Conservation (phyloP, 2,329 filamentous ascomycete genomes). For the Byssothecium circinans region DNA sequence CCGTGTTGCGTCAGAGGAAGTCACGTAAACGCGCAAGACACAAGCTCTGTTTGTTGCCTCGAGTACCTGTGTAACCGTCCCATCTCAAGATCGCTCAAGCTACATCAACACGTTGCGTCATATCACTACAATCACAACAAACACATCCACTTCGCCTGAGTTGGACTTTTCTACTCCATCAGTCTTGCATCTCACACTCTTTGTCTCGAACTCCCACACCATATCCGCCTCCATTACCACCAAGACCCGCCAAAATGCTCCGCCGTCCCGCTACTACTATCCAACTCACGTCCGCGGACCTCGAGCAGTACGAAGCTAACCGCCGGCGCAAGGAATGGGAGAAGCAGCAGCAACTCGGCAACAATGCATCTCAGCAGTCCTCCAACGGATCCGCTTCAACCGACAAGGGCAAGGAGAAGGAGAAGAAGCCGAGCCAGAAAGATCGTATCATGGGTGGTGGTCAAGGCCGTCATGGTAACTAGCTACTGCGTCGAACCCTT, state of each 20-base stretch:
- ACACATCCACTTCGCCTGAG: no score
- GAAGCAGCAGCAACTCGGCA: conserved; percentile 23
- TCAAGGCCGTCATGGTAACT: conserved; percentile 5
- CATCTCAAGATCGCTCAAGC: no score
- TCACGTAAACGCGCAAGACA: no score
- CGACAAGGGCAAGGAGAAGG: conserved; percentile 14
- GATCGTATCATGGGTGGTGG: conserved; percentile 37
- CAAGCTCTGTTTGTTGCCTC: no score
- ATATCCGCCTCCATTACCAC: background rate
- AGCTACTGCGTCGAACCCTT: background rate
- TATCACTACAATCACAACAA: no score
- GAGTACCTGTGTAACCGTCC: no score
- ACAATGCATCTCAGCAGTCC: conserved; percentile 17
- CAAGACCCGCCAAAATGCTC: conserved; percentile 55
- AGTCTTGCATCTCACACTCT: no score
- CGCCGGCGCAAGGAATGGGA: conserved; percentile 46
- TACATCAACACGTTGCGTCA: no score
- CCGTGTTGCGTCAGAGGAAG: no score
- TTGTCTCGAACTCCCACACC: background rate
- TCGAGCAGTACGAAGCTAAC: conserved; percentile 69
- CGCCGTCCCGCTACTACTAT: conserved; percentile 69
- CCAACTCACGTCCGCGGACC: conserved; percentile 68
- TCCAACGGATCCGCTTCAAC: conserved; percentile 6
- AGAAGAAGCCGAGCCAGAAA: conserved; percentile 22
- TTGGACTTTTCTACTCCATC: no score